Percentiles rank a stretch among this genome's conserved stretches.
These are phyloP conservation scores for Sonneratia alba DNA, from an alignment of 345 rosid species.

Conservation along the genomic window DNA sequence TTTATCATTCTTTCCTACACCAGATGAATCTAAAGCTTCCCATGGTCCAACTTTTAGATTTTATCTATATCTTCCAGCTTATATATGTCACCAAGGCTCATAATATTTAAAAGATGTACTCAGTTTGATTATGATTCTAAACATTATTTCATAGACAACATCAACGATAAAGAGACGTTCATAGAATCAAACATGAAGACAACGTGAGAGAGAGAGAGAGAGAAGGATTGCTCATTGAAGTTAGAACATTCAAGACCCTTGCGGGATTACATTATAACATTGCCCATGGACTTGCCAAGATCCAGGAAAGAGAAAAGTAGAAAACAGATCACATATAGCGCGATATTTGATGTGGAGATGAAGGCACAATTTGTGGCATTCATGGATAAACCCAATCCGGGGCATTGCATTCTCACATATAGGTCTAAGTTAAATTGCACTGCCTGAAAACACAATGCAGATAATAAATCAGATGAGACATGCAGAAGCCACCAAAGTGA, in stretches of 20 bases:
- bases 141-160: not conserved
- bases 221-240: not conserved
- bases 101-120: not conserved
- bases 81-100: not conserved
- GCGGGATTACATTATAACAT: constrained; percentile 1
- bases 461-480: not conserved
- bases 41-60: constrained; percentile 18
- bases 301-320: not conserved
- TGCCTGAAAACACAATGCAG: constrained; percentile 23
- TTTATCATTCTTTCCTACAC: constrained; percentile 5
- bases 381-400: not conserved
- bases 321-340: not conserved
- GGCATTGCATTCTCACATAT: not conserved
- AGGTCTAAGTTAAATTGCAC: constrained; percentile 13
- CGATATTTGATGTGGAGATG: not conserved
- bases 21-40: constrained; percentile 8
- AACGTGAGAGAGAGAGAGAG: not conserved
- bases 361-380: constrained; percentile 6
- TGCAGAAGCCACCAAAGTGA: too few species aligned
- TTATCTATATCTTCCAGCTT: not conserved
- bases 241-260: not conserved
- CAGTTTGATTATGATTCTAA: too few species aligned
- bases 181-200: not conserved
- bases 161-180: not conserved
- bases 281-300: not conserved